Base-by-base conservation (phyloP, 129 eudicot genomes). In the Erigeron canadensis region DNA sequence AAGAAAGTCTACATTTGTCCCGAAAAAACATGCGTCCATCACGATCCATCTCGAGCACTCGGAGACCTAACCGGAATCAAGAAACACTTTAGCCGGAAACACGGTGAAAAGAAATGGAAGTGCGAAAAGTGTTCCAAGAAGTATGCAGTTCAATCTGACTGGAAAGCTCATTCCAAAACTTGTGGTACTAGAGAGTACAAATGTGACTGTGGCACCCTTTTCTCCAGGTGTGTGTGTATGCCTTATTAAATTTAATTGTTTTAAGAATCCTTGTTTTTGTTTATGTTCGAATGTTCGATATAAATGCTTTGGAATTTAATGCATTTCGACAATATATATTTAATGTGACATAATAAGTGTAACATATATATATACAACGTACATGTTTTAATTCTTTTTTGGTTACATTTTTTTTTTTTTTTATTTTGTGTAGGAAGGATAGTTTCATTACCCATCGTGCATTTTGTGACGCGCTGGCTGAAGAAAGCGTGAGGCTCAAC, bases 151-250 rank as follows among this genome's bases (percentile, higher is more conserved):
- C 96, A 89, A 76, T 89, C 96, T 34, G 98, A 92, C 72, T 92
- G 98, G 98, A 92, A 92, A 81, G 98, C 98, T 70, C 98, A 92
- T 80, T 82, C 98, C 58, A 92, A 92, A 79, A 92, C 98, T n/a
- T 92, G 98, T 79, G 98, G 98, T 43, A 89, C 98, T 38, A 86
- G 98, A 73, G 98, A 92, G 95, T 92, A 92, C 71, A 92, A 92
- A 63, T 92, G 98, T 81, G 98, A 92, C 85, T 92, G 98, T 82
- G 98, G 98, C 67, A 92, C 98, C 50, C 96, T 92, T 41, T 92
- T 92, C 77, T 92, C 96, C 95, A 89, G 96, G 96, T 92, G 72
- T 12, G 67, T 69, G 28, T 75, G 48, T 57, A n/a, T n/a, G 21
- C 16, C 13, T 23, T 50, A 67, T 13, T 70, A 64, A 78, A 75